Evolutionary conservation across 345 rosid genomes (phyloP), one percentile per base, ranked within the genome.

Genomic region (Gossypium ekmanianum): DNA sequence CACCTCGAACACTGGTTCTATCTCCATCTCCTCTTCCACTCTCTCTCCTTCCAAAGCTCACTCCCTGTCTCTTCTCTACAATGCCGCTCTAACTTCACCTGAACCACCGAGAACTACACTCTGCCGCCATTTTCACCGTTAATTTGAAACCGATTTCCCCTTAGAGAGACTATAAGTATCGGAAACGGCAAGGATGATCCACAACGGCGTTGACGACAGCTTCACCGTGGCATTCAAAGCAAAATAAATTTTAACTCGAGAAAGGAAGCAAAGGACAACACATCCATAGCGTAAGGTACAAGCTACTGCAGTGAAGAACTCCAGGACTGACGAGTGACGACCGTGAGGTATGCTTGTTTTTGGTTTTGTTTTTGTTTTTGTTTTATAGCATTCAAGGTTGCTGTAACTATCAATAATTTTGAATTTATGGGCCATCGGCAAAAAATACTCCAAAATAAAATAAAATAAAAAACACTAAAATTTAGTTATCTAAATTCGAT

Each of bases 1-100:
- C 62, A 88, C 99, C 82, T 87, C 93, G 17, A 88, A 96, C 64
- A 90, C 87, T 72, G 87, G 75, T 71, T 82, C 85, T 52, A 77
- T 74, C 79, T 85, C 91, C 85, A 86, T 82, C 45, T 69, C 73
- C 39, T 11, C 39, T 11, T 24, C 63, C 39, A 59, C 11, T 4
- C 39, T 24, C 39, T 58, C 39, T 58, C 63, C 41, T 80, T 81
- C 71, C 80, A 64, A 79, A 81, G 2, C 77, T 76, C 80, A 59
- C 76, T 62, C 34, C 57, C 73, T 61, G 75, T 74, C 71, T 44
- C 76, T 74, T 44, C 78, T 74, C 73, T 27, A 43, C 68, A 44
- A 72, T 27, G 69, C 59, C 67, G 52, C 80, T 47, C 39, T 26
- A 43, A 68, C 61, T 71, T 80, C 77, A 51, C 64, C 50, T 57